These are phyloP conservation scores for Gymnopilus junonius DNA, from an alignment of 768 basidiomycete species.

Conservation along the genomic window DNA sequence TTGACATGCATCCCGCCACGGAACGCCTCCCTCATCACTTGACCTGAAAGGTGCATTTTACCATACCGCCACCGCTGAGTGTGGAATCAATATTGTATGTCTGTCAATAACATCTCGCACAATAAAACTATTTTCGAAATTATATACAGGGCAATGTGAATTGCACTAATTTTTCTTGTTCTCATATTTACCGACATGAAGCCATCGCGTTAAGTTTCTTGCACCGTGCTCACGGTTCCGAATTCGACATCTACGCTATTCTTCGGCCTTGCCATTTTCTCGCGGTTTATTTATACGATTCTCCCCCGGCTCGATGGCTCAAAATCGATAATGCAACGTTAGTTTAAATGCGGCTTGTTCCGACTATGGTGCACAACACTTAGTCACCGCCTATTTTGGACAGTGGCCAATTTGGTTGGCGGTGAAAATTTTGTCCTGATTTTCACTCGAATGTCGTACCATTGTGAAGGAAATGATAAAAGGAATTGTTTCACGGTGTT, in stretches of 20 bases:
- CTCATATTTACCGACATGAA: conserved; percentile 20
- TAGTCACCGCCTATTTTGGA: not conserved
- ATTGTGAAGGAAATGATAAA: not conserved
- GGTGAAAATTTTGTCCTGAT: not conserved
- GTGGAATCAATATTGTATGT: conserved; percentile 6
- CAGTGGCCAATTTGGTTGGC: not conserved
- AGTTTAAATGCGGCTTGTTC: conserved; percentile 7
- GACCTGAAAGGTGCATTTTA: not conserved
- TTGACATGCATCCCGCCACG: not conserved
- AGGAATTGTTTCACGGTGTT: not conserved
- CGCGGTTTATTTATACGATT: conserved; percentile 8
- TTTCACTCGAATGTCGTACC: not conserved
- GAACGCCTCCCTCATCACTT: conserved; percentile 7
- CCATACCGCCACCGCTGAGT: not conserved
- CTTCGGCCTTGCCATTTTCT: not conserved
- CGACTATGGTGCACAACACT: not conserved
- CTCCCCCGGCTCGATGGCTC: not conserved
- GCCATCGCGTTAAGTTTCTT: conserved; percentile 8
- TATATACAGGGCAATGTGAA: conserved; percentile 14
- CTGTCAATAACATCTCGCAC: conserved; percentile 3
- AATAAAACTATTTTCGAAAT: conserved; percentile 18
- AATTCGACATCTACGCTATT: conserved; percentile 10
- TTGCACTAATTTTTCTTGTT: conserved; percentile 6
- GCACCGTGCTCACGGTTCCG: conserved; percentile 21
- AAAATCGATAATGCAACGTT: conserved; percentile 13